Conservation (phyloP, 176 grass and related monocot species). For the Zoysia japonica region DNA sequence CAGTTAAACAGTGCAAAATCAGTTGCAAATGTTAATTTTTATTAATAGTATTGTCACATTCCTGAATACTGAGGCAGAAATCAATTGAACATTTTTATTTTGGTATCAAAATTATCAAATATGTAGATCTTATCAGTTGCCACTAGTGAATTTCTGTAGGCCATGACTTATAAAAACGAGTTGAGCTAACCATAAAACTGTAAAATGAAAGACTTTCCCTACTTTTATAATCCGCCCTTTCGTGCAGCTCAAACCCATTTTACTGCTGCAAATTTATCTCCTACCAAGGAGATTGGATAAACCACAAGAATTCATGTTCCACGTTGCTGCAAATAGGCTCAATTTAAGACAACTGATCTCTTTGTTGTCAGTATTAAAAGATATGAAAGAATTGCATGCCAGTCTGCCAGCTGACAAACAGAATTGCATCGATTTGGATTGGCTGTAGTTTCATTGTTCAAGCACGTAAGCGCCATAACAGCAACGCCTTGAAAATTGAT, state of each 20-base stretch:
- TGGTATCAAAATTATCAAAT: background rate
- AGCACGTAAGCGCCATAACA: no score
- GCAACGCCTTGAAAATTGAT: no score
- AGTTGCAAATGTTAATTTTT: background rate
- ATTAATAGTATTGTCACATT: background rate
- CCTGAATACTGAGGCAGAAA: background rate
- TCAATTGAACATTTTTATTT: background rate
- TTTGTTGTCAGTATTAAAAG: background rate
- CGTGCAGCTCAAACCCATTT: background rate
- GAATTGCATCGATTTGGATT: background rate
- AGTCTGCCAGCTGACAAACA: background rate
- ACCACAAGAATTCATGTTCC: background rate
- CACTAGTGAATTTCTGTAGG: background rate
- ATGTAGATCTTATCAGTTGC: background rate
- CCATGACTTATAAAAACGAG: background rate
- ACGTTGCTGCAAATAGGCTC: background rate
- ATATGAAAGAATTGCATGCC: background rate
- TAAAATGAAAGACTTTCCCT: background rate
- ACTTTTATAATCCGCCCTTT: background rate
- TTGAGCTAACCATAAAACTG: background rate
- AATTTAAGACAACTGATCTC: background rate
- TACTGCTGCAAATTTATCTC: background rate
- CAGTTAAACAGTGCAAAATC: background rate
- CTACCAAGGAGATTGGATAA: background rate
- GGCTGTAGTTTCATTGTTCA: background rate